These are phyloP conservation scores for Porpolomopsis calyptriformis DNA, from an alignment of 768 basidiomycete genomes.

Conservation along the genomic window DNA sequence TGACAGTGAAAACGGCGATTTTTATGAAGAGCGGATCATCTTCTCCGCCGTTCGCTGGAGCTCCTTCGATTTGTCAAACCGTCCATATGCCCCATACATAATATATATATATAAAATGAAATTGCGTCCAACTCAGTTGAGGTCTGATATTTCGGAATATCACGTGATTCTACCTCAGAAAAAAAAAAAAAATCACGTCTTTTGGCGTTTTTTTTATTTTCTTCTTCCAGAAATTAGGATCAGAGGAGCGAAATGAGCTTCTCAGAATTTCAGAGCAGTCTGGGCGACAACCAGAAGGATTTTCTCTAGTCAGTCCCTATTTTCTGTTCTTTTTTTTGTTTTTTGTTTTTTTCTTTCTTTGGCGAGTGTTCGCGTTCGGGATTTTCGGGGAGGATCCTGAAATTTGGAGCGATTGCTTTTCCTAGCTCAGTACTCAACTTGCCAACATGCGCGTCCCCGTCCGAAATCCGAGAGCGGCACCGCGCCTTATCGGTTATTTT, in stretches of 20 bases:
- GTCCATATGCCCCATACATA: too few relatives aligned
- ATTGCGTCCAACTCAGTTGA: neutral
- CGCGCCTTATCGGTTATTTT: conserved; percentile 62
- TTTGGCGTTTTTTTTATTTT: too few relatives aligned
- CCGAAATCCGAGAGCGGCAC: conserved; percentile 69
- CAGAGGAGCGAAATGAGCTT: too few relatives aligned
- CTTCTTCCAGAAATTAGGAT: too few relatives aligned
- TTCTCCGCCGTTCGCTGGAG: too few relatives aligned
- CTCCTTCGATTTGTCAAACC: too few relatives aligned
- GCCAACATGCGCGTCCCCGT: conserved; percentile 46
- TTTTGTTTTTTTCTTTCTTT: conserved; percentile 8
- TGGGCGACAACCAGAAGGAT: conserved; percentile 10
- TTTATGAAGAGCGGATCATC: neutral
- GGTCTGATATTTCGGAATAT: too few relatives aligned
- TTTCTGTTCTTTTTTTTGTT: conserved; percentile 4
- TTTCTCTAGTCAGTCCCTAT: conserved; percentile 16
- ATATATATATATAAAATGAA: neutral
- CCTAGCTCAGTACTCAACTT: conserved; percentile 62
- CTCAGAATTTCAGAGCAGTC: neutral
- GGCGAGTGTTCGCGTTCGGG: too few relatives aligned
- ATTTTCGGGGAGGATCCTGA: too few relatives aligned
- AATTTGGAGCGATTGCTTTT: too few relatives aligned
- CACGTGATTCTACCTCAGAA: neutral
- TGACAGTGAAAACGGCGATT: neutral
- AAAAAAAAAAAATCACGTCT: neutral